Percentiles rank a stretch among this genome's conserved stretches.
Evolutionary conservation across 1,284 basidiomycete species (phyloP).

Genomic region (Rhodotorula sp.): DNA sequence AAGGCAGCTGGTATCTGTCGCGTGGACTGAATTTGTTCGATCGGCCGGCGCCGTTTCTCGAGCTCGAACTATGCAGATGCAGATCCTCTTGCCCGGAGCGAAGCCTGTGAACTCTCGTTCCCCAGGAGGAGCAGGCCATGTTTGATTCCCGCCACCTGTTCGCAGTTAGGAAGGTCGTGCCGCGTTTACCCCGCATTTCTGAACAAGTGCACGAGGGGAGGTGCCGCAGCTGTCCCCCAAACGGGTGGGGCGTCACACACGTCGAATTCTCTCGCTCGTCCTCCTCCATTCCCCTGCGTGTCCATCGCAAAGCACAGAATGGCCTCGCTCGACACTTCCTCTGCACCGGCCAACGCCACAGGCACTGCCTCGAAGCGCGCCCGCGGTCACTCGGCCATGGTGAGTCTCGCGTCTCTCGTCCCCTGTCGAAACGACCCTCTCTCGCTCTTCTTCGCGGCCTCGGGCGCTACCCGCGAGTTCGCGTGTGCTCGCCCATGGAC

Average conservation of each 20-base stretch:
- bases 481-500: not conserved
- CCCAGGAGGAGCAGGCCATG: too few relatives aligned
- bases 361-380: slow-evolving; percentile 20
- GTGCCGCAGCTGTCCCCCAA: not conserved
- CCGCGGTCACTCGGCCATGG: slow-evolving; percentile 25
- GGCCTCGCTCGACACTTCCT: slow-evolving; percentile 7
- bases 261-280: not conserved
- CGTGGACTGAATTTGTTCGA: too few relatives aligned
- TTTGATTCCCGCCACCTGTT: too few relatives aligned
- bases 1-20: too few relatives aligned
- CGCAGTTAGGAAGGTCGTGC: not conserved
- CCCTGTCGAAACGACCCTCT: too few relatives aligned
- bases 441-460: not conserved
- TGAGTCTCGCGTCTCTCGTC: not conserved
- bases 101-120: too few relatives aligned
- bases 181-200: not conserved
- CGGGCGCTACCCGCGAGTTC: too few relatives aligned
- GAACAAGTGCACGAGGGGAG: not conserved
- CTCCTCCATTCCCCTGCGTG: not conserved
- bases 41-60: too few relatives aligned
- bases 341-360: not conserved
- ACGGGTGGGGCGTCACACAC: not conserved
- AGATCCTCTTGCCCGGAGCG: too few relatives aligned
- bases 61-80: too few relatives aligned
- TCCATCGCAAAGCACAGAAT: not conserved